Evolutionary conservation across 352 stramenopile genomes (phyloP).

Genomic region (Globisporangium abappressorium): DNA sequence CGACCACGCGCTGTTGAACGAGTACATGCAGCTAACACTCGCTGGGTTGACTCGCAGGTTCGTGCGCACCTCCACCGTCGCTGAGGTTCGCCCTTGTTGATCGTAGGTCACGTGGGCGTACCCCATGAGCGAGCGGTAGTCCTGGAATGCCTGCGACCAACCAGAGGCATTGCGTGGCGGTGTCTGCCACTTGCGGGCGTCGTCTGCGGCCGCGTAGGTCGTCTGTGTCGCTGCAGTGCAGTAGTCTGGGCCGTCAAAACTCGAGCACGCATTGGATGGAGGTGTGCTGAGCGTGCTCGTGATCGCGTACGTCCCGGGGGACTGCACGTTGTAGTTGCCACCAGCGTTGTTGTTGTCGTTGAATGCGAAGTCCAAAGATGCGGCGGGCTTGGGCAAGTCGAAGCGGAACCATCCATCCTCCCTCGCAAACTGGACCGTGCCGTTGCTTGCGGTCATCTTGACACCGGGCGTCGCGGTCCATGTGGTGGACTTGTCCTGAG

Average conservation of each 20-base stretch:
- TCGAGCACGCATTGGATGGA: constrained; percentile 25
- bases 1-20: constrained; percentile 31
- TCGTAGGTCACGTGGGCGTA: not conserved
- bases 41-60: constrained; percentile 23
- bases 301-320: constrained; percentile 31
- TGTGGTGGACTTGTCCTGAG: constrained; percentile 15
- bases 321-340: constrained; percentile 35
- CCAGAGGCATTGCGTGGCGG: not conserved
- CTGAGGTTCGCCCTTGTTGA: not conserved
- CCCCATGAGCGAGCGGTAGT: not conserved
- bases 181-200: constrained; percentile 13
- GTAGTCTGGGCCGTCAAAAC: constrained; percentile 32
- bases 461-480: constrained; percentile 34
- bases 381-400: constrained; percentile 18
- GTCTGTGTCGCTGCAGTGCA: constrained; percentile 24
- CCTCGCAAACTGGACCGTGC: constrained; percentile 31
- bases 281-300: constrained; percentile 24
- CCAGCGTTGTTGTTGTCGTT: constrained; percentile 39
- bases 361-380: constrained; percentile 33
- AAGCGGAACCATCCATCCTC: constrained; percentile 43
- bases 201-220: constrained; percentile 19
- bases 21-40: constrained; percentile 28
- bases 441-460: constrained; percentile 31
- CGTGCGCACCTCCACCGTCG: not conserved
- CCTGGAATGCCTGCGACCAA: not conserved